Evolutionary conservation across 1,139 yeast genomes (phyloP).

Genomic region (Suhomyces wounanorum): DNA sequence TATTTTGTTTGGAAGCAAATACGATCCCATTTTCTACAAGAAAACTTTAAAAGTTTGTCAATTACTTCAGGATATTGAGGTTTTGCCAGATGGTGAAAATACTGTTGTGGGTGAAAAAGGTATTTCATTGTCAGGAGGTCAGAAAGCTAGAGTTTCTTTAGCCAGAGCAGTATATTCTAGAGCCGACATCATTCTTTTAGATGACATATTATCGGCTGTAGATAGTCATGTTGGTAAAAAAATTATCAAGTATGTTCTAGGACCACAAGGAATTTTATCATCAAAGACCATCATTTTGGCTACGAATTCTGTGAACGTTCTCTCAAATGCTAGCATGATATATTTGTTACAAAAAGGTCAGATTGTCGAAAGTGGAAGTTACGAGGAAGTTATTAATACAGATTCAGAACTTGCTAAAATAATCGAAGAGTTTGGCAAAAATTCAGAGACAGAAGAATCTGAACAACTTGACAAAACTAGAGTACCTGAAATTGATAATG

Average conservation of each 20-base stretch:
- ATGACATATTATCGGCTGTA: constrained; percentile 29
- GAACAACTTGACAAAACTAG: neutral
- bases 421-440: constrained; percentile 29
- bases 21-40: constrained; percentile 21
- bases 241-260: constrained; percentile 21
- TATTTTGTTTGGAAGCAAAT: constrained; percentile 26
- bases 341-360: constrained; percentile 20
- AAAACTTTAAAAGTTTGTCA: constrained; percentile 26
- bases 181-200: constrained; percentile 26
- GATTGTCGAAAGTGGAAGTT: constrained; percentile 22
- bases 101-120: constrained; percentile 31
- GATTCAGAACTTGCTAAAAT: constrained; percentile 26
- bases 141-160: constrained; percentile 29
- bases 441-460: neutral
- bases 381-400: constrained; percentile 20
- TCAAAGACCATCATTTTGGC: constrained; percentile 26
- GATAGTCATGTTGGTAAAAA: constrained; percentile 30
- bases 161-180: constrained; percentile 30
- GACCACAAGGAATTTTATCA: constrained; percentile 22
- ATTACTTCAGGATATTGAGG: constrained; percentile 23
- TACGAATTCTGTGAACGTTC: constrained; percentile 25
- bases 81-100: constrained; percentile 27
- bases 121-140: constrained; percentile 31
- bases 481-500: constrained; percentile 19
- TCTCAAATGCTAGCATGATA: constrained; percentile 21